These are phyloP conservation scores for Suhomyces wounanorum DNA, from an alignment of 1,139 yeast genomes.

Conservation along the genomic window DNA sequence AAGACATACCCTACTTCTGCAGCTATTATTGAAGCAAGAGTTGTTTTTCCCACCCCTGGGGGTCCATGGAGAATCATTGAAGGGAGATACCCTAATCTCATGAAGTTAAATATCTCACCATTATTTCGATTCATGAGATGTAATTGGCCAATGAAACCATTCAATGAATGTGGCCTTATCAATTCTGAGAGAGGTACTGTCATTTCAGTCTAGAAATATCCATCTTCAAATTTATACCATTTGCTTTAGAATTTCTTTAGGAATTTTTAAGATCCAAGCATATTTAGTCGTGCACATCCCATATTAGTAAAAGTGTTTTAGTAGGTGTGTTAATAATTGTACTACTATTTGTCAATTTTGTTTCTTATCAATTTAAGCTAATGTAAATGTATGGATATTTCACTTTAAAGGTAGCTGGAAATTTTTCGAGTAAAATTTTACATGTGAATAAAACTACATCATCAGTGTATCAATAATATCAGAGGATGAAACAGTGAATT, in stretches of 20 bases:
- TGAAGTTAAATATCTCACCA: conserved; percentile 36
- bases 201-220: background rate
- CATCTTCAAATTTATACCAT: background rate
- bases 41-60: conserved; percentile 51
- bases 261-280: background rate
- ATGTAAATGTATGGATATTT: no score
- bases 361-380: no score
- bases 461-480: no score
- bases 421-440: no score
- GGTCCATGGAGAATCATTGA: conserved; percentile 49
- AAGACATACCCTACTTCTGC: conserved; percentile 36
- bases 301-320: no score
- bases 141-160: conserved; percentile 40
- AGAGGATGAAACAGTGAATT: background rate
- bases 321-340: no score
- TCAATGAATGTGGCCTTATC: conserved; percentile 31
- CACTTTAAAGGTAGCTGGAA: no score
- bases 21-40: conserved; percentile 43
- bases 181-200: conserved; percentile 26
- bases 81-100: conserved; percentile 42
- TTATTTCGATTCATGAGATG: conserved; percentile 31
- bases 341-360: no score
- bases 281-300: background rate
- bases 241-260: background rate
- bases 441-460: no score